Evolutionary conservation across 139 green algal genomes (phyloP).

Genomic region (Asterochloris erici): DNA sequence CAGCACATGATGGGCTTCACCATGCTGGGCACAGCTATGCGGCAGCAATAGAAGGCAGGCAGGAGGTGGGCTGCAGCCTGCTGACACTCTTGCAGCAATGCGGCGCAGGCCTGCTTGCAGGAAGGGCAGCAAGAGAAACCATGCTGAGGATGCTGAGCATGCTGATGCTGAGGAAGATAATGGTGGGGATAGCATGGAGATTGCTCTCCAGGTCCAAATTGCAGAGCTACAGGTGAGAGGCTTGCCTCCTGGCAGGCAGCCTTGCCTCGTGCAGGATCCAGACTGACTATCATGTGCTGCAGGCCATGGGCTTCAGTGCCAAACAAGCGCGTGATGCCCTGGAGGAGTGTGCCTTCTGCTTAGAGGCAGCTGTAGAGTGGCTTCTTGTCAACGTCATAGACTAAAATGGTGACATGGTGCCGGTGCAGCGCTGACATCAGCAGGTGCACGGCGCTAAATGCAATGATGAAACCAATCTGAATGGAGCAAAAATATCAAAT

Average conservation of each 20-base stretch:
- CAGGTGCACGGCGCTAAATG: no score
- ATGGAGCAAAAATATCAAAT: not conserved
- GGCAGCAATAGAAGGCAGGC: no score
- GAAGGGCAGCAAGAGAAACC: constrained; percentile 10
- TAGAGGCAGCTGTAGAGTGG: constrained; percentile 62
- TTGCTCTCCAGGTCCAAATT: constrained; percentile 15
- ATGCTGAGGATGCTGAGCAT: not conserved
- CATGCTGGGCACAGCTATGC: no score
- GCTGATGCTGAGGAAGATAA: not conserved
- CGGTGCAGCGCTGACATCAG: no score
- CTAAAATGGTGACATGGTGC: not conserved
- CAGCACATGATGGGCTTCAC: no score
- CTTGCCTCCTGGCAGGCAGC: not conserved
- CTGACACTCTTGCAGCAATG: no score
- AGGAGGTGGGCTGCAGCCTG: no score
- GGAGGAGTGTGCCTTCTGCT: constrained; percentile 48
- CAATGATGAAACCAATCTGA: not conserved
- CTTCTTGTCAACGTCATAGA: constrained; percentile 45
- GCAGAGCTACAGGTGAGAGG: constrained; percentile 18
- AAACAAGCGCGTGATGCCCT: constrained; percentile 61
- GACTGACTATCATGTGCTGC: not conserved
- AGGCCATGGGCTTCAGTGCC: constrained; percentile 67
- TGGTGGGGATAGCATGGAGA: not conserved
- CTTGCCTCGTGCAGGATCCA: not conserved
- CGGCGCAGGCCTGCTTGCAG: not conserved